Evolutionary conservation across 2,329 filamentous ascomycete genomes (phyloP), one percentile per base, ranked within the genome.

Genomic region (Sclerotinia nivalis): DNA sequence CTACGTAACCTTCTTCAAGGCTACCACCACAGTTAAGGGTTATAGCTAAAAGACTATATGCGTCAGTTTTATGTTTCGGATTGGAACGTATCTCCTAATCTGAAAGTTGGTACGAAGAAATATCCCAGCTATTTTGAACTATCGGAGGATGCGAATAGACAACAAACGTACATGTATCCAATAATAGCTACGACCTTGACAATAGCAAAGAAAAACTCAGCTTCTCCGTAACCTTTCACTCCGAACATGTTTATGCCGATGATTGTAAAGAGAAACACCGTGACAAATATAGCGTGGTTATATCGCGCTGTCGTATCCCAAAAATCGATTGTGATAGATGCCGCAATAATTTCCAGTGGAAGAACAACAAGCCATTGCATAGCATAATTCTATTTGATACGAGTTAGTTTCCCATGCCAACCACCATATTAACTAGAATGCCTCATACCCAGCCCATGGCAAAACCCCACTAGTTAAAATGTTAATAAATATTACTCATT

Each of bases 151-250:
- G 34, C 1, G 2, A 40, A 52, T 40, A 20, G 8, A 15, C 61
- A 28, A 13, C 43, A 22, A 25, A 82, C 88, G 82, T 80, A 91
- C 90, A 97, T 94, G 81, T 96, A 97, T 66, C 92, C 93, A 73
- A 97, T 90, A 10, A 97, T 89, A 43, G 94, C 93, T 55, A 90
- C 84, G 65, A 97, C 88, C 79, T 97, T 97, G 82, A 97, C 84
- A 66, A 94, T 88, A 45, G 92, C 91, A 78, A 97, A 96, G 69
- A 93, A 83, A 74, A 97, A 97, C 77, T 97, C 93, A 22, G 92
- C 93, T 80, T 97, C 93, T 76, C 93, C 93, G 75, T 96, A 97
- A 37, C 91, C 92, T 77, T 91, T 92, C 72, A 97, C 91, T 65
- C 93, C 93, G 76, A 95, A 96, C 73, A 97, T 80, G 78, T 97